phyloP scores from a whole-genome alignment of 192 early-diverging fungal species.

The Lobosporangium transversale region DNA sequence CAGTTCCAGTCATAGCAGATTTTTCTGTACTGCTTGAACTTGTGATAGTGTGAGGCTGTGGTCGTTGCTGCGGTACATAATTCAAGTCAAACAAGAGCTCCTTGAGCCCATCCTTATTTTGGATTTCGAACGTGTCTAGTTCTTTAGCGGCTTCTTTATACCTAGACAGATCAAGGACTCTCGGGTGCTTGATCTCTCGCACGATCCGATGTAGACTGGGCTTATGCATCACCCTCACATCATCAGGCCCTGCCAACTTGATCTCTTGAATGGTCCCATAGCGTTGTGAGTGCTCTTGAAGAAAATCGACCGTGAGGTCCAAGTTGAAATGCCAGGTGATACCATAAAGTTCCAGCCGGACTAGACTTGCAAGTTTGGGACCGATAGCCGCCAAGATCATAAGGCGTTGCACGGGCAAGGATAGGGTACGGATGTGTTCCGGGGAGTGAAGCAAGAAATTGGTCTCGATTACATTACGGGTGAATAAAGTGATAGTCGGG shows the following conservation, averaged over 20 bases:
- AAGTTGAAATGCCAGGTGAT: constrained; percentile 38
- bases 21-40: neutral
- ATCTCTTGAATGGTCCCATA: constrained; percentile 33
- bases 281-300: constrained; percentile 11
- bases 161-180: constrained; percentile 30
- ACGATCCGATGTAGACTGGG: constrained; percentile 17
- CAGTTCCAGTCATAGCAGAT: neutral
- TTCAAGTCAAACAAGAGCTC: constrained; percentile 33
- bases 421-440: constrained; percentile 12
- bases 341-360: constrained; percentile 33
- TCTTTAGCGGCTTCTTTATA: constrained; percentile 42
- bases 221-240: constrained; percentile 23
- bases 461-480: constrained; percentile 40
- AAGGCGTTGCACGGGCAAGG: constrained; percentile 30
- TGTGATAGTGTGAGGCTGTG: neutral
- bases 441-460: constrained; percentile 23
- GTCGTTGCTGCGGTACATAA: constrained; percentile 5
- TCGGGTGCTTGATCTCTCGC: constrained; percentile 17
- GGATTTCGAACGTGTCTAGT: constrained; percentile 28
- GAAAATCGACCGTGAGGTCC: constrained; percentile 16
- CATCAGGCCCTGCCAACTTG: constrained; percentile 40
- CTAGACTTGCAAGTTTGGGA: constrained; percentile 9
- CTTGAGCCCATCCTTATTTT: constrained; percentile 7
- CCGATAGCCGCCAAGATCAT: constrained; percentile 10
- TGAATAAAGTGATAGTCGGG: constrained; percentile 38